Evolutionary conservation across 2,329 filamentous ascomycete genomes (phyloP).

Genomic region (Polychaeton citri): DNA sequence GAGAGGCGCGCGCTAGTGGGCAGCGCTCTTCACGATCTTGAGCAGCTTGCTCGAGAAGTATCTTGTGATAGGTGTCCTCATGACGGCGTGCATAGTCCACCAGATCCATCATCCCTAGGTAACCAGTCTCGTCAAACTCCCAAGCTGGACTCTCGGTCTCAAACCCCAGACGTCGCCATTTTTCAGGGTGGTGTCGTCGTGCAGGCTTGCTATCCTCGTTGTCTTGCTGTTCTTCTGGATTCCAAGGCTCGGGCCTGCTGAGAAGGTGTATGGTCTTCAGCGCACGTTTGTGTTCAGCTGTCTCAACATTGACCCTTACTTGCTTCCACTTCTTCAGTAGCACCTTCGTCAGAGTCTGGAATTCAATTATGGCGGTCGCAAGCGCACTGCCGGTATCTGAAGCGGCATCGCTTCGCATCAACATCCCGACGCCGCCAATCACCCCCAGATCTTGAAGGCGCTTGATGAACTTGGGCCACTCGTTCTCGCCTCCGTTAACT

Average conservation of each 20-base stretch:
- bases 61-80: constrained; percentile 83
- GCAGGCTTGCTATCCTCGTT: constrained; percentile 5
- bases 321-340: constrained; percentile 72
- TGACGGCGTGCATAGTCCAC: constrained; percentile 87
- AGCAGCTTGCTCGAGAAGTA: constrained; percentile 76
- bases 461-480: constrained; percentile 95
- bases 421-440: constrained; percentile 73
- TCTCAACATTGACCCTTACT: constrained; percentile 70
- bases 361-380: constrained; percentile 79
- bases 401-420: constrained; percentile 89
- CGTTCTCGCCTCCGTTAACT: constrained; percentile 59
- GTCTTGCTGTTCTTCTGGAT: constrained; percentile 25
- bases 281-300: constrained; percentile 74
- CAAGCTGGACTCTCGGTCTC: constrained; percentile 73
- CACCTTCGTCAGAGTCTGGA: constrained; percentile 81
- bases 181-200: constrained; percentile 68
- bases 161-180: constrained; percentile 87
- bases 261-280: constrained; percentile 72
- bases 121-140: constrained; percentile 78
- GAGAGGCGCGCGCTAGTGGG: constrained; percentile 72
- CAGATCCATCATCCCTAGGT: constrained; percentile 93
- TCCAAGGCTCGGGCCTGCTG: constrained; percentile 40
- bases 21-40: constrained; percentile 60
- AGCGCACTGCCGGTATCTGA: constrained; percentile 83
- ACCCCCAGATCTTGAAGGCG: constrained; percentile 82